These are phyloP conservation scores for Tillandsia leiboldiana DNA, from an alignment of 176 grass and related monocot species.

Conservation along the genomic window DNA sequence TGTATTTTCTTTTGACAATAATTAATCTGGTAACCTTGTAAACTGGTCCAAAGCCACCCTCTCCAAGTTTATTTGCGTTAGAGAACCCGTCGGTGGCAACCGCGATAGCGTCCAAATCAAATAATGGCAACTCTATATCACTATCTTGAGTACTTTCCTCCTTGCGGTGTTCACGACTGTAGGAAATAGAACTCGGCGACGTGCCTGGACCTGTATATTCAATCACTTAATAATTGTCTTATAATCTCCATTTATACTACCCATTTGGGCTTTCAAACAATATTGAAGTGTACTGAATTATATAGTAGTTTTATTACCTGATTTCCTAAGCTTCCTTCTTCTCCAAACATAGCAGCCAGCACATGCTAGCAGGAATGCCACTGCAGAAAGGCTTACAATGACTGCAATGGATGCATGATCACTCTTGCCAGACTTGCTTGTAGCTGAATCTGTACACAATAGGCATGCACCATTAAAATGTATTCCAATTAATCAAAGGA, in stretches of 20 bases:
- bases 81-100: conserved; percentile 56
- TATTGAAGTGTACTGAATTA: background rate
- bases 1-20: no score
- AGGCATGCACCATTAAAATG: background rate
- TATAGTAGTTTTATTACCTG: conserved; percentile 21
- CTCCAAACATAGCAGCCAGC: conserved; percentile 29
- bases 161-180: conserved; percentile 5
- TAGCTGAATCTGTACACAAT: conserved; percentile 5
- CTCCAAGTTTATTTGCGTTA: conserved; percentile 45
- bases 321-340: conserved; percentile 15
- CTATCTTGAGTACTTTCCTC: conserved; percentile 31
- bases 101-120: conserved; percentile 40
- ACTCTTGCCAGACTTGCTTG: conserved; percentile 21
- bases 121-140: conserved; percentile 37
- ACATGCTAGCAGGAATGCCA: conserved; percentile 18
- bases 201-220: conserved; percentile 22
- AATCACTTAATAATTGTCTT: no score
- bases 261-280: background rate
- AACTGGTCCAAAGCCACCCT: conserved; percentile 59
- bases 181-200: conserved; percentile 22
- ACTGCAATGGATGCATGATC: background rate
- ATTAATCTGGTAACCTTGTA: conserved; percentile 29
- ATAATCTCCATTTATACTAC: no score
- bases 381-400: conserved; percentile 3
- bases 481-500: no score